phyloP scores from a whole-genome alignment of 768 basidiomycete genomes.

The Postia placenta region DNA sequence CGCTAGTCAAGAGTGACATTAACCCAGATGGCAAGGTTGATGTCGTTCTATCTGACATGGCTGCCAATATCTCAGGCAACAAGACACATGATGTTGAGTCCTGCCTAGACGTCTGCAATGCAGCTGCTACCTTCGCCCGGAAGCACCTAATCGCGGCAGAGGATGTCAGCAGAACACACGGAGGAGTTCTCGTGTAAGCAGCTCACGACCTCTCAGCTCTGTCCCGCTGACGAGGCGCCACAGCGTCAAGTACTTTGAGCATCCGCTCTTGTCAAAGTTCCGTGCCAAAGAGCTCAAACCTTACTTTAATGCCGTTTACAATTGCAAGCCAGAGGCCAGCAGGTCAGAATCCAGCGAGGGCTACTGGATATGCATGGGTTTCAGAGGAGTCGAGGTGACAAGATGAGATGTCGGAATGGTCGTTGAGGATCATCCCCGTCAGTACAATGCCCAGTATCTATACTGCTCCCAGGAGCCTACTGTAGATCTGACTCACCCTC shows the following conservation, averaged over 20 bases:
- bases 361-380: slow-evolving; percentile 84
- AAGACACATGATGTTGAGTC: slow-evolving; percentile 55
- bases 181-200: slow-evolving; percentile 55
- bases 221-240: slow-evolving; percentile 5
- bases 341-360: slow-evolving; percentile 74
- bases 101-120: slow-evolving; percentile 67
- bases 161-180: slow-evolving; percentile 33
- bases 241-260: slow-evolving; percentile 83
- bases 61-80: slow-evolving; percentile 76
- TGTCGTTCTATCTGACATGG: slow-evolving; percentile 87
- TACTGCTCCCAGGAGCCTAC: too few relatives aligned
- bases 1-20: slow-evolving; percentile 25
- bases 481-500: too few relatives aligned
- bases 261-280: slow-evolving; percentile 68
- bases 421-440: too few relatives aligned
- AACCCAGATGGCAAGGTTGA: slow-evolving; percentile 51
- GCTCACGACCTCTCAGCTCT: slow-evolving; percentile 7
- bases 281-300: slow-evolving; percentile 48
- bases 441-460: too few relatives aligned
- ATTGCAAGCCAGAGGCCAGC: slow-evolving; percentile 79
- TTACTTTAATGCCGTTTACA: slow-evolving; percentile 60
- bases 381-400: slow-evolving; percentile 28
- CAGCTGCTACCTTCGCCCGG: slow-evolving; percentile 65
- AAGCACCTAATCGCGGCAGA: slow-evolving; percentile 44
- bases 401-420: too few relatives aligned